Conservation (phyloP, 2,329 filamentous ascomycete species). For the Tolypocladium sp. region DNA sequence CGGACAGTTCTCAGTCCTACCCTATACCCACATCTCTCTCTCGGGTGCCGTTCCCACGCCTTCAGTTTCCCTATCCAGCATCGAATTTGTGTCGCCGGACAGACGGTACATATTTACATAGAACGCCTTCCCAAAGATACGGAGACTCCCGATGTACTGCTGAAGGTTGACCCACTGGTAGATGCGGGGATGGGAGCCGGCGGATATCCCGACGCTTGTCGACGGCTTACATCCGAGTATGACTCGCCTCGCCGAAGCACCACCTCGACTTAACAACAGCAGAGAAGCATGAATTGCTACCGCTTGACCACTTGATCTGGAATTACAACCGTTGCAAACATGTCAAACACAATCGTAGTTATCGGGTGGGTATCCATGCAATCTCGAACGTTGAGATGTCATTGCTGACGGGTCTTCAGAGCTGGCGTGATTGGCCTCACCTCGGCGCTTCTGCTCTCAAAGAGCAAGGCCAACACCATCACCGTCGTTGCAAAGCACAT, state of each 20-base stretch:
- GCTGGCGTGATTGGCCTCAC: constrained; percentile 45
- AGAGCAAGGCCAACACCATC: constrained; percentile 36
- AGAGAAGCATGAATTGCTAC: not conserved
- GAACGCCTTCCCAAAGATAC: not conserved
- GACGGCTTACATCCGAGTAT: not conserved
- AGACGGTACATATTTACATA: not conserved
- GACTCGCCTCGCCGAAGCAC: not conserved
- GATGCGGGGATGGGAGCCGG: not conserved
- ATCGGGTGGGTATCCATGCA: constrained; percentile 19
- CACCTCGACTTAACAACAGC: not conserved
- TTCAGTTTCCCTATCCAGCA: not conserved
- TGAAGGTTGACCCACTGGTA: not conserved
- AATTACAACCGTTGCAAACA: constrained; percentile 5
- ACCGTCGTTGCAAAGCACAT: constrained; percentile 80
- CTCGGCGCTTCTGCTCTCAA: constrained; percentile 38
- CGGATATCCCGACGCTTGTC: not conserved
- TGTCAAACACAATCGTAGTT: constrained; percentile 22
- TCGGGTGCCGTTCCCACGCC: not conserved
- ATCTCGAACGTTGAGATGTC: not conserved
- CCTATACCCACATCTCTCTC: not conserved
- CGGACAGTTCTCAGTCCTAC: not conserved
- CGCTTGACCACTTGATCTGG: not conserved
- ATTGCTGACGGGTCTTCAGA: constrained; percentile 10
- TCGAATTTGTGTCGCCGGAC: not conserved
- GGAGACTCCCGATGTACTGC: not conserved